Evolutionary conservation across 345 rosid genomes (phyloP).

Genomic region (Aurinia saxatilis): DNA sequence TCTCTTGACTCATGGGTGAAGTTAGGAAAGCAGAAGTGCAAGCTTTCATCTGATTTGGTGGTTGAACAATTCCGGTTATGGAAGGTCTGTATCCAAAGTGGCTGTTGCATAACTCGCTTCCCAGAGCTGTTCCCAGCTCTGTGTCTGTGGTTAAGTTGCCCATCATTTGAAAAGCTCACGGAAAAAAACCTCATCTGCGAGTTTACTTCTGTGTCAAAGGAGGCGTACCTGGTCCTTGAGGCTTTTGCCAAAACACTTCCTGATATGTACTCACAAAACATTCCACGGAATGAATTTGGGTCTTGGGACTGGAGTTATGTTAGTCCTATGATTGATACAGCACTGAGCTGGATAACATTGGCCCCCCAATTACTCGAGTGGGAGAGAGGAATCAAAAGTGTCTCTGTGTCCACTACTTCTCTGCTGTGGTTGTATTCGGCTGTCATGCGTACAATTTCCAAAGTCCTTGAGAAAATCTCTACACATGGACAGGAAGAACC

Average conservation of each 20-base stretch:
- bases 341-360: conserved; percentile 56
- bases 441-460: conserved; percentile 53
- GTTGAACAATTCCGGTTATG: conserved; percentile 81
- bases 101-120: conserved; percentile 56
- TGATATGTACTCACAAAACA: conserved; percentile 38
- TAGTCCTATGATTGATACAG: conserved; percentile 66
- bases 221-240: conserved; percentile 68
- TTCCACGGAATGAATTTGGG: conserved; percentile 24
- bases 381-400: conserved; percentile 24
- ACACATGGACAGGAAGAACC: conserved; percentile 24
- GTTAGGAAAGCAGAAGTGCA: conserved; percentile 64
- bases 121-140: conserved; percentile 68
- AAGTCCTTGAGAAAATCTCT: conserved; percentile 59
- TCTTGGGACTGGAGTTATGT: conserved; percentile 83
- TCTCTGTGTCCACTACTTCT: conserved; percentile 29
- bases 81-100: conserved; percentile 71
- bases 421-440: conserved; percentile 68
- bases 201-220: conserved; percentile 58
- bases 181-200: conserved; percentile 51
- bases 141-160: conserved; percentile 82
- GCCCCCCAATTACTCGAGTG: conserved; percentile 39
- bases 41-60: conserved; percentile 59
- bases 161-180: conserved; percentile 53
- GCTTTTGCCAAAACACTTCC: conserved; percentile 77
- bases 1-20: conserved; percentile 69